Evolutionary conservation across 2,329 filamentous ascomycete species (phyloP), one percentile per base, ranked within the genome.

Genomic region (Neophaeococcomyces mojaviensis): DNA sequence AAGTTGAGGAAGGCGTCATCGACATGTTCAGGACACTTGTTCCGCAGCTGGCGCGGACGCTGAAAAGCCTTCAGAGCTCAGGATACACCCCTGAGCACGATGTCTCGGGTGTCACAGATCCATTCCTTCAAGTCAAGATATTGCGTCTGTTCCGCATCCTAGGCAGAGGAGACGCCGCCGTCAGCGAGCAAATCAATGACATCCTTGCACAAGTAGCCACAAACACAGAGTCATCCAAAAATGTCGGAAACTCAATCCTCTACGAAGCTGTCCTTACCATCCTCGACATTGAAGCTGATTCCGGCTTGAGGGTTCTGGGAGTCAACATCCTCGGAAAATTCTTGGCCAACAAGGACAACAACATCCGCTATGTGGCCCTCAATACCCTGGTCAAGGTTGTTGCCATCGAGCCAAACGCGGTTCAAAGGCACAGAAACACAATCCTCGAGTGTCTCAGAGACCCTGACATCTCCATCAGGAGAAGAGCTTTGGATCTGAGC

Each of bases 251-350:
- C 64, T 90, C 92, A 1, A 98, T 98, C 58, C 74, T 98, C 6
- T 98, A 98, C 69, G 92, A 98, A 68, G 86, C 92, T 1, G 92
- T 98, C 31, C 81, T 92, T 35, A 98, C 92, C 0, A 98, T 98
- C 55, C 80, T 98, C 39, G 92, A 98, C 57, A 97, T 98, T 44
- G 92, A 98, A 66, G 94, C 92, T 18, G 94, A 98, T 62, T 95
- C 92, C 8, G 90, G 92, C 30, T 71, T 98, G 52, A 78, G 94
- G 41, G 92, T 98, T 18, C 76, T 98, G 20, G 92, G 92, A 60
- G 92, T 98, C 57, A 98, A 98, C 63, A 98, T 98, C 55, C 79
- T 98, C 19, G 92, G 94, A 63, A 98, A 97, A 64, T 98, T 98
- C 69, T 70, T 98, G 51, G 84, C 89, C n/a, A 98, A 98, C 71